These are phyloP conservation scores for Rhynchospora tenuis DNA, from an alignment of 176 grass and related monocot species.

Conservation along the genomic window DNA sequence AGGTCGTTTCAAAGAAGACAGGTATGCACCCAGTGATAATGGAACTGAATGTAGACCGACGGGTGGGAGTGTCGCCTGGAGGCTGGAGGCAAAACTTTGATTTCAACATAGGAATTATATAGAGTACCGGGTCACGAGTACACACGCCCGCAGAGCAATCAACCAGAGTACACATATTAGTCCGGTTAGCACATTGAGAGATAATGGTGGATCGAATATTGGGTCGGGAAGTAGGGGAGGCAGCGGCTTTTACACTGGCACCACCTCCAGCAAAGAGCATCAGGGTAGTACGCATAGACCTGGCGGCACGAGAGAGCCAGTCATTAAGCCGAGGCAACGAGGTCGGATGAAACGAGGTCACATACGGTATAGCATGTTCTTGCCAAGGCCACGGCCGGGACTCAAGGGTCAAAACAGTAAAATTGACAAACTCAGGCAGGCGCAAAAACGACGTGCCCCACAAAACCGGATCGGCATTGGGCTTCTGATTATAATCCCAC, in stretches of 20 bases:
- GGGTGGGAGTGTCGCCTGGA: constrained; percentile 50
- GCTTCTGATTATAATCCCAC: constrained; percentile 73
- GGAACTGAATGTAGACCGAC: constrained; percentile 60
- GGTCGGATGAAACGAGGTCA: constrained; percentile 64
- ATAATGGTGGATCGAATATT: constrained; percentile 60
- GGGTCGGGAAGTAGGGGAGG: constrained; percentile 17
- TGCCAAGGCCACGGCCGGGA: constrained; percentile 70
- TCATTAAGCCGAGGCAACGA: constrained; percentile 33
- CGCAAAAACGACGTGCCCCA: constrained; percentile 67
- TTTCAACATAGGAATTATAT: constrained; percentile 12
- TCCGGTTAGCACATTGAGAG: constrained; percentile 2
- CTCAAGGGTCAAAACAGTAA: constrained; percentile 59
- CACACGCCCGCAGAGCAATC: constrained; percentile 51
- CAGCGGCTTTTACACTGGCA: background rate
- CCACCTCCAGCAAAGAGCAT: constrained; percentile 54
- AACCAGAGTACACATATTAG: constrained; percentile 33
- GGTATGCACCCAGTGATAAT: constrained; percentile 58
- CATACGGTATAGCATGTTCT: constrained; percentile 75
- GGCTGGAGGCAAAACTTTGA: constrained; percentile 57
- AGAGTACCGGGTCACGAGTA: constrained; percentile 13
- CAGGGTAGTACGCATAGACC: constrained; percentile 24
- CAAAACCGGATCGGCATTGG: constrained; percentile 5
- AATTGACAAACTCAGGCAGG: constrained; percentile 54
- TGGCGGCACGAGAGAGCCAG: constrained; percentile 46
- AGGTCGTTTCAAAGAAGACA: constrained; percentile 60